Evolutionary conservation across 2,329 filamentous ascomycete species (phyloP).

Genomic region (Cercospora brassicicola): DNA sequence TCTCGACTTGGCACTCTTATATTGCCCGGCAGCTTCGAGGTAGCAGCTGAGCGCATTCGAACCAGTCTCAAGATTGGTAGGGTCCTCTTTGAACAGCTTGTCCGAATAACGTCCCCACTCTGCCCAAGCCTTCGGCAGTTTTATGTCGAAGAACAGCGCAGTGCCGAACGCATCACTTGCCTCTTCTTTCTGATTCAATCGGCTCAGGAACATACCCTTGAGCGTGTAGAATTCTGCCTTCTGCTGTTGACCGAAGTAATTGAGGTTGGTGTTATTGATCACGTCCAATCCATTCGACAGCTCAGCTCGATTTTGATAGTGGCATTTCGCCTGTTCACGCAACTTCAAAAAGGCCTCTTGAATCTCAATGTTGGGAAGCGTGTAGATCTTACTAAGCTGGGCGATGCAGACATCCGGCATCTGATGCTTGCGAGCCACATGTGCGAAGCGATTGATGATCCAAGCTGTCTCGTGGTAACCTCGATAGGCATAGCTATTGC

Average conservation of each 20-base stretch:
- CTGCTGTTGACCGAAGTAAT: slow-evolving; percentile 93
- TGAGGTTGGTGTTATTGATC: slow-evolving; percentile 99
- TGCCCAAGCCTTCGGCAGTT: slow-evolving; percentile 94
- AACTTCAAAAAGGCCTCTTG: slow-evolving; percentile 98
- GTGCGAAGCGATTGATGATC: slow-evolving; percentile 99
- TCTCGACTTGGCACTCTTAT: slow-evolving; percentile 94
- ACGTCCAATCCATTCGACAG: slow-evolving; percentile 91
- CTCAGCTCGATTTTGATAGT: slow-evolving; percentile 94
- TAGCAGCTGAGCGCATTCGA: slow-evolving; percentile 94
- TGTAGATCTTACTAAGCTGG: slow-evolving; percentile 96
- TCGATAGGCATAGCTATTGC: slow-evolving; percentile 91
- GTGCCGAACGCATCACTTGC: slow-evolving; percentile 93
- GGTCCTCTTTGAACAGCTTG: slow-evolving; percentile 89
- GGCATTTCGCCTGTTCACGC: slow-evolving; percentile 97
- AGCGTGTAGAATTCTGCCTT: slow-evolving; percentile 99
- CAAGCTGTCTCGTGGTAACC: slow-evolving; percentile 98
- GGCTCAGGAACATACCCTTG: slow-evolving; percentile 98
- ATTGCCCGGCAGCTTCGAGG: slow-evolving; percentile 89
- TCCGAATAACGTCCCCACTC: slow-evolving; percentile 99
- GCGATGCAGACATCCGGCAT: slow-evolving; percentile 96
- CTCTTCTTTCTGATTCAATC: slow-evolving; percentile 84
- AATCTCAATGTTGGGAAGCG: slow-evolving; percentile 97
- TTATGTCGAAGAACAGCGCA: slow-evolving; percentile 92
- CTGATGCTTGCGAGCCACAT: slow-evolving; percentile 95
- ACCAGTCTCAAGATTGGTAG: slow-evolving; percentile 76